Evolutionary conservation across 2,329 filamentous ascomycete species (phyloP).

Genomic region (Pseudogymnoascus sp.): DNA sequence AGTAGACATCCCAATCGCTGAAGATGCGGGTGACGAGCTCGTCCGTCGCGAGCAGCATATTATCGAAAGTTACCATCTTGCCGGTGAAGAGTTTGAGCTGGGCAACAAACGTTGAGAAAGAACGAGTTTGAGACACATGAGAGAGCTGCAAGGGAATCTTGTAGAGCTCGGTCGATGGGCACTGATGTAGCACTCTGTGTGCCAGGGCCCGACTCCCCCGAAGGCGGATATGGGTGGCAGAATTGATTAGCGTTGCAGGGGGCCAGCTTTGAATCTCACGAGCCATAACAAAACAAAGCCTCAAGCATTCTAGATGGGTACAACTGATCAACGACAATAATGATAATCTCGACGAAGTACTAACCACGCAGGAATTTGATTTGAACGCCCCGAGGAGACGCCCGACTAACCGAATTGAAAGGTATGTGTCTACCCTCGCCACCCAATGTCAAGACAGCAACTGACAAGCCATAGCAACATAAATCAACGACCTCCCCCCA

Average conservation of each 20-base stretch:
- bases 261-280: slow-evolving; percentile 3
- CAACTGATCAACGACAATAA: slow-evolving; percentile 5
- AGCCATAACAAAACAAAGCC: slow-evolving; percentile 8
- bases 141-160: slow-evolving; percentile 3
- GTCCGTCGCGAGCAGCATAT: slow-evolving; percentile 42
- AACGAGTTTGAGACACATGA: not conserved
- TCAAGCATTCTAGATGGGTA: not conserved
- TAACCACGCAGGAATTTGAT: slow-evolving; percentile 4
- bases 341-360: slow-evolving; percentile 5
- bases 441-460: not conserved
- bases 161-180: not conserved
- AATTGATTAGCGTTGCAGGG: slow-evolving; percentile 5
- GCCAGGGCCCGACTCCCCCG: slow-evolving; percentile 5
- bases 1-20: slow-evolving; percentile 74
- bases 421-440: not conserved
- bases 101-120: not conserved
- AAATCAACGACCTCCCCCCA: not conserved
- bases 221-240: slow-evolving; percentile 2
- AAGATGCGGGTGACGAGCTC: slow-evolving; percentile 59
- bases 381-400: not conserved
- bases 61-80: slow-evolving; percentile 4
- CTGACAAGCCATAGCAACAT: not conserved
- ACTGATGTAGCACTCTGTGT: not conserved
- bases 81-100: not conserved
- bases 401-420: not conserved